A percentile compares a stretch with the other conserved stretches of the same genome.
Evolutionary conservation across 306 rosid genomes (phyloP).

Genomic region (Lotus japonicus): DNA sequence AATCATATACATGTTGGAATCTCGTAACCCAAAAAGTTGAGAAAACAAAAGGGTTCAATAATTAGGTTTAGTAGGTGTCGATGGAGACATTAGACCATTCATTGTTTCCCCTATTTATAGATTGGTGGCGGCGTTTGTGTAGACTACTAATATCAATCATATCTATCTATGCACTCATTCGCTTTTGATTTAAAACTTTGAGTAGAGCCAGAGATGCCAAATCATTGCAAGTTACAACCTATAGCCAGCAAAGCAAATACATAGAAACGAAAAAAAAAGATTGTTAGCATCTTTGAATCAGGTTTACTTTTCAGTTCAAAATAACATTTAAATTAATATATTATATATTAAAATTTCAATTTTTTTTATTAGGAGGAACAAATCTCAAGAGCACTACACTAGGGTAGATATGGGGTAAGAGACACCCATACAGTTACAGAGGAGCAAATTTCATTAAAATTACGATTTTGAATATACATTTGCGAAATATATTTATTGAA

Average conservation of each 20-base stretch:
- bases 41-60: slow-evolving; percentile 13
- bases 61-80: slow-evolving; percentile 28
- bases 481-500: too few species aligned
- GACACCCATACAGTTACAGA: too few species aligned
- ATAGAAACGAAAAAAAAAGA: too few species aligned
- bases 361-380: too few species aligned
- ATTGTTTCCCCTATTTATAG: slow-evolving; percentile 12
- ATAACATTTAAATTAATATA: too few species aligned
- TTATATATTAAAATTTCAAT: too few species aligned
- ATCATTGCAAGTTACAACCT: slow-evolving; percentile 7
- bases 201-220: not conserved
- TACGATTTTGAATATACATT: too few species aligned
- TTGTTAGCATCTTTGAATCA: too few species aligned
- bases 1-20: slow-evolving; percentile 12
- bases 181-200: not conserved
- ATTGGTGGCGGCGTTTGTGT: slow-evolving; percentile 14
- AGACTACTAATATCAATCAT: not conserved
- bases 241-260: slow-evolving; percentile 22
- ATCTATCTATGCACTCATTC: not conserved
- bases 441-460: too few species aligned
- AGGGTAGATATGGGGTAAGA: too few species aligned
- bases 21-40: slow-evolving; percentile 10
- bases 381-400: too few species aligned
- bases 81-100: slow-evolving; percentile 19
- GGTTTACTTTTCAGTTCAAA: too few species aligned